Evolutionary conservation across 1,139 yeast species (phyloP).

Genomic region (Saccharomycopsis phalli): DNA sequence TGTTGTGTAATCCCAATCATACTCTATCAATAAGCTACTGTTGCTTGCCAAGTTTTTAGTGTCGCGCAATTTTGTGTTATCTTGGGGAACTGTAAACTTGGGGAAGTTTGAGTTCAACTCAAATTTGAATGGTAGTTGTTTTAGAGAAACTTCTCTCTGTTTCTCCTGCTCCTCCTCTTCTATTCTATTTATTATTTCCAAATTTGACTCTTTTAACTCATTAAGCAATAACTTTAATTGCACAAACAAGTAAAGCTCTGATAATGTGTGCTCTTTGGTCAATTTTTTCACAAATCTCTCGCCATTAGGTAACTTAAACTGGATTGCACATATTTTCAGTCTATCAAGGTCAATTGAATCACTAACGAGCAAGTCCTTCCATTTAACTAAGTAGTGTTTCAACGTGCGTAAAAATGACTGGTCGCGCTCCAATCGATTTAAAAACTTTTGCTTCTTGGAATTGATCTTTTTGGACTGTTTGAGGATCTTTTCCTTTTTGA

Average conservation of each 20-base stretch:
- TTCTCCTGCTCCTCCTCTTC: not conserved
- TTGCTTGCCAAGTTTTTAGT: constrained; percentile 10
- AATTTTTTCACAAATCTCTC: constrained; percentile 46
- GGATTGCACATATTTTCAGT: constrained; percentile 30
- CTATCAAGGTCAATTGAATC: constrained; percentile 6
- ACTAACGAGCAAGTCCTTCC: constrained; percentile 1
- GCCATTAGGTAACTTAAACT: constrained; percentile 42
- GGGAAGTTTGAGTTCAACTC: constrained; percentile 19
- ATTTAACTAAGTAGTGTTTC: constrained; percentile 3
- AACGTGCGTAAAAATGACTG: constrained; percentile 1
- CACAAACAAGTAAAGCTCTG: constrained; percentile 53
- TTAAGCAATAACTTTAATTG: constrained; percentile 33
- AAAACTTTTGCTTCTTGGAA: constrained; percentile 19
- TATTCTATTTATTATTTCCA: not conserved
- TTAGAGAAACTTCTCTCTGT: not conserved
- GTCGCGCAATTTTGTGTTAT: not conserved
- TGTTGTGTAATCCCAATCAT: constrained; percentile 17
- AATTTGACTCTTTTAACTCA: not conserved
- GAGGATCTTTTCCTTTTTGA: constrained; percentile 16
- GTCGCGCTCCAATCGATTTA: not conserved
- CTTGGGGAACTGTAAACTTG: constrained; percentile 10
- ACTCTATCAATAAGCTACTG: constrained; percentile 18
- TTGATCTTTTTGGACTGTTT: constrained; percentile 26
- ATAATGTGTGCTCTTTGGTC: constrained; percentile 34
- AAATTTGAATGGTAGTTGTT: constrained; percentile 4